Evolutionary conservation across 805 yeast species (phyloP), one percentile per base, ranked within the genome.

Genomic region (Saturnispora bothae): DNA sequence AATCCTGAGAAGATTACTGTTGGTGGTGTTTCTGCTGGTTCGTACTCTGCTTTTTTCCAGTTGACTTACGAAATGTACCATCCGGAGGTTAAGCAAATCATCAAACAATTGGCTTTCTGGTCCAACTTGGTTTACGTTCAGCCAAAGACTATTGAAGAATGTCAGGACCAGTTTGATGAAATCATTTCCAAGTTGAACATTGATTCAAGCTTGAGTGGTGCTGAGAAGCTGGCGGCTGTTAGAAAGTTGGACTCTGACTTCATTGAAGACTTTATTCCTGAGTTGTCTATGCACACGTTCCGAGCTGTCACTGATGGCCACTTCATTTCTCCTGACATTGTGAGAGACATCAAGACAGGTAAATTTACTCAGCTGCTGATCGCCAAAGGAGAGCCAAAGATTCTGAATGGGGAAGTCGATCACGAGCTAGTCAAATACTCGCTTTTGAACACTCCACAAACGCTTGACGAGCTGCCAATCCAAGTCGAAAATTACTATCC

Each of bases 1-100:
- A 64, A 71, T 48, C 55, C 65, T 0, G 53, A 53, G 12, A 50
- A 53, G 28, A 56, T 71, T 20, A 61, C 73, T 0, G 51, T 68
- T 26, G 60, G 65, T 28, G 76, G 76, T 9, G 56, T 68, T 31
- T 59, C 68, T 27, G 71, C 75, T 4, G 77, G 76, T 7, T 58
- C 65, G 10, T 58, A 62, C 38, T 60, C 66, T 5, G 56, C 66
- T 2, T 61, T 61, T 35, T 63, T 59, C 46, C 71, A 66, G 46
- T 36, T 65, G 26, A 61, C 64, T 1, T 65, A 65, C 46, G 69
- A 65, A 42, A 20, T 63, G 9, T 65, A 65, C 43, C 59, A 65
- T 38, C 66, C 66, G 6, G 56, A 60, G 22, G 67, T 26, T 3
- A 36, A 42, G 13, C 69, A 63, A 44, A 55, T 64, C 30, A 64